Percentiles rank a stretch among this genome's conserved stretches.
phyloP scores from a whole-genome alignment of 768 basidiomycete species.

The Termitomyces sp. region DNA sequence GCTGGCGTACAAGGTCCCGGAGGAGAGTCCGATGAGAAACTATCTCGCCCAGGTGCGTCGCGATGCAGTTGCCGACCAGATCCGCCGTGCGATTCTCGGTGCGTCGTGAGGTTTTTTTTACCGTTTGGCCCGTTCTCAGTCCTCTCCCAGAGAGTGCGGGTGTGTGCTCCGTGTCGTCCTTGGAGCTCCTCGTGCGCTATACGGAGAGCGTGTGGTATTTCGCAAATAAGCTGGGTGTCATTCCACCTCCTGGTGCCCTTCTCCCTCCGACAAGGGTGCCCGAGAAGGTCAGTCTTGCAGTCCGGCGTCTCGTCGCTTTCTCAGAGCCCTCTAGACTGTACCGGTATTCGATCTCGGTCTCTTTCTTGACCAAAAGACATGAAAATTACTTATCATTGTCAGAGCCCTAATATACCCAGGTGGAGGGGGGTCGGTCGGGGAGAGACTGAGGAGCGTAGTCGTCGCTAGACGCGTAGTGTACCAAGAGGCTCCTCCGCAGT shows the following conservation, averaged over 20 bases:
- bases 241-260: constrained; percentile 41
- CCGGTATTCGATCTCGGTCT: constrained; percentile 50
- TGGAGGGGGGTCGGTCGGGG: too few relatives aligned
- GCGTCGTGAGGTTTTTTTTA: too few relatives aligned
- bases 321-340: constrained; percentile 28
- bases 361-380: constrained; percentile 46
- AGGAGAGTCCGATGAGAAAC: constrained; percentile 65
- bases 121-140: too few relatives aligned
- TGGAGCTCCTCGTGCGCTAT: constrained; percentile 65
- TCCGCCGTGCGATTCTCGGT: constrained; percentile 85
- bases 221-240: constrained; percentile 45
- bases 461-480: constrained; percentile 37
- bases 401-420: too few relatives aligned
- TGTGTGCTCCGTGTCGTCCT: constrained; percentile 46
- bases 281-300: too few relatives aligned
- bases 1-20: constrained; percentile 80
- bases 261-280: constrained; percentile 39
- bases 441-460: constrained; percentile 44
- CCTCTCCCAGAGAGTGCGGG: constrained; percentile 43
- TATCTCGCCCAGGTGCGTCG: constrained; percentile 77
- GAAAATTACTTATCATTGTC: too few relatives aligned
- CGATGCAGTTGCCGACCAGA: constrained; percentile 80
- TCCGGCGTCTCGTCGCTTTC: too few relatives aligned
- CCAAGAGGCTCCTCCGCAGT: constrained; percentile 33
- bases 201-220: constrained; percentile 56